Conservation (phyloP, 169 alveolate genomes). For the Babesia ovata region DNA sequence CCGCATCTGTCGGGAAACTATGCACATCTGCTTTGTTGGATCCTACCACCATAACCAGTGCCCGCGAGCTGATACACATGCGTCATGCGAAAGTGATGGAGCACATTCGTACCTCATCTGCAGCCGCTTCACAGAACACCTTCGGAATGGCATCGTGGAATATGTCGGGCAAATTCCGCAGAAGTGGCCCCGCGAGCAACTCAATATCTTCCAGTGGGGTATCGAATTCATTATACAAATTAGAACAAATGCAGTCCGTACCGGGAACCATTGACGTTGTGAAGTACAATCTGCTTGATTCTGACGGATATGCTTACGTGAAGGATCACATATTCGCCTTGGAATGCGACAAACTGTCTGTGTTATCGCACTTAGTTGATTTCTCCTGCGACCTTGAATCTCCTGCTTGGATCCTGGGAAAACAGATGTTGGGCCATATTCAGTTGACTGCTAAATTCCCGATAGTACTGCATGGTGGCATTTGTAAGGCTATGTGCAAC, state of each 20-base stretch:
- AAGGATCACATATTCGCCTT: conserved; percentile 33
- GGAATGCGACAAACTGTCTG: conserved; percentile 45
- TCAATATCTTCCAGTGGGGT: background rate
- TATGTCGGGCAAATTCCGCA: too few species aligned
- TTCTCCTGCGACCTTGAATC: background rate
- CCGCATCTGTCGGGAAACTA: background rate
- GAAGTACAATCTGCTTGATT: conserved; percentile 4
- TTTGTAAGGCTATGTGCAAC: conserved; percentile 24
- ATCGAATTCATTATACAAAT: too few species aligned
- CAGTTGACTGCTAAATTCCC: conserved; percentile 31
- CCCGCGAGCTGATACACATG: conserved; percentile 8
- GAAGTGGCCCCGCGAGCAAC: background rate
- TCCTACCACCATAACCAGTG: conserved; percentile 17
- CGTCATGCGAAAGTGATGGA: conserved; percentile 23
- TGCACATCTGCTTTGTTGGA: conserved; percentile 3
- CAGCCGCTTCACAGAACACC: background rate
- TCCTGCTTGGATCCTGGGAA: conserved; percentile 9
- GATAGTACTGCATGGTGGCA: conserved; percentile 7
- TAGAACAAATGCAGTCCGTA: background rate
- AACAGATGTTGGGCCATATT: conserved; percentile 16
- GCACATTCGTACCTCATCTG: background rate
- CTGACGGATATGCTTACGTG: conserved; percentile 32
- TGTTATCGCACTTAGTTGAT: conserved; percentile 21
- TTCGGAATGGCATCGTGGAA: background rate
- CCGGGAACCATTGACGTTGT: background rate